A percentile compares a stretch with the other conserved stretches of the same genome.
These are phyloP conservation scores for Candida oleophila DNA, from an alignment of 805 yeast species.

Conservation along the genomic window DNA sequence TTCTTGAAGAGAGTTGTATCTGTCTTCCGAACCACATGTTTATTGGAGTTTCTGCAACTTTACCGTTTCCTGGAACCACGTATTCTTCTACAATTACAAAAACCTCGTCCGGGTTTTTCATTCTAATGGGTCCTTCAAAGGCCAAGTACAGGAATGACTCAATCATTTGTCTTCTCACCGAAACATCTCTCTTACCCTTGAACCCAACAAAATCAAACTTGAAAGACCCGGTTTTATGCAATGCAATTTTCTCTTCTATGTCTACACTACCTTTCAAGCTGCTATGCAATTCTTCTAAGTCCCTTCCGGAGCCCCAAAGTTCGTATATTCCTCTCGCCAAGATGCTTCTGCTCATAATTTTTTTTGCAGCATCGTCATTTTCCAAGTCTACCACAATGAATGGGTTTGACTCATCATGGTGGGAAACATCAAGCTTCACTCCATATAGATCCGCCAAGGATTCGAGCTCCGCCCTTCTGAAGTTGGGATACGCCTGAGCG, in stretches of 20 bases:
- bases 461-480: slow-evolving; percentile 79
- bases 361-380: slow-evolving; percentile 64
- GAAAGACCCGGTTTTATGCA: slow-evolving; percentile 53
- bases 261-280: slow-evolving; percentile 30
- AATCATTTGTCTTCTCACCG: slow-evolving; percentile 57
- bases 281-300: slow-evolving; percentile 57
- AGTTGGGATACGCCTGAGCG: slow-evolving; percentile 80
- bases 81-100: slow-evolving; percentile 80
- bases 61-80: slow-evolving; percentile 43
- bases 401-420: slow-evolving; percentile 61
- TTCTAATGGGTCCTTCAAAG: slow-evolving; percentile 72
- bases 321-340: slow-evolving; percentile 78
- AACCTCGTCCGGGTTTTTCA: slow-evolving; percentile 72
- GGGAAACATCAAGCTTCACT: slow-evolving; percentile 57
- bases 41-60: slow-evolving; percentile 47
- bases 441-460: slow-evolving; percentile 70
- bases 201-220: slow-evolving; percentile 81
- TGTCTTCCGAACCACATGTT: slow-evolving; percentile 74
- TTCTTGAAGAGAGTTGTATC: slow-evolving; percentile 61
- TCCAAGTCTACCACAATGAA: slow-evolving; percentile 68
- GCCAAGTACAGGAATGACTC: slow-evolving; percentile 70
- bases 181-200: slow-evolving; percentile 59
- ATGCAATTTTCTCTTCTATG: slow-evolving; percentile 31
- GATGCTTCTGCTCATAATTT: slow-evolving; percentile 65
- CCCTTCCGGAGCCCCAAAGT: slow-evolving; percentile 72